phyloP scores from a whole-genome alignment of 768 basidiomycete species.

The Roridomyces roridus region DNA sequence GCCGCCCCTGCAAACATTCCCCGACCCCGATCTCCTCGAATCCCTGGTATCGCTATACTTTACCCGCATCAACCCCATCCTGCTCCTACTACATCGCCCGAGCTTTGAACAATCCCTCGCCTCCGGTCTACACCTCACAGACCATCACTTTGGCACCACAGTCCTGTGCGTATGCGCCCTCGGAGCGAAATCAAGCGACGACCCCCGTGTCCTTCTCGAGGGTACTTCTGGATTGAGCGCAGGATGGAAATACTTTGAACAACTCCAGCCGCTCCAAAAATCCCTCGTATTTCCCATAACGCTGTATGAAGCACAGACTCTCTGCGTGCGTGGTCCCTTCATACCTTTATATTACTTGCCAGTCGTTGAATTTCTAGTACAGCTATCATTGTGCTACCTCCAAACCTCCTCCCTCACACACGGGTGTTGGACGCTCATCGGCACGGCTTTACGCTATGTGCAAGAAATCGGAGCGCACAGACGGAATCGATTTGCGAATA shows the following conservation, averaged over 20 bases:
- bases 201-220: conserved; percentile 35
- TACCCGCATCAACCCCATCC: conserved; percentile 40
- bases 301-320: conserved; percentile 64
- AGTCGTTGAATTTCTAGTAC: conserved; percentile 29
- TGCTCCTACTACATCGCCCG: conserved; percentile 44
- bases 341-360: background rate
- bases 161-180: conserved; percentile 60
- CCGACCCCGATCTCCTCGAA: conserved; percentile 41
- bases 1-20: conserved; percentile 34
- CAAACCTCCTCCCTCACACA: conserved; percentile 25
- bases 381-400: conserved; percentile 38
- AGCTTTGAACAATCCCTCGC: conserved; percentile 15
- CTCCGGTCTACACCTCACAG: conserved; percentile 39
- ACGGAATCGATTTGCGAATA: conserved; percentile 33
- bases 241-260: conserved; percentile 50
- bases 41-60: conserved; percentile 57
- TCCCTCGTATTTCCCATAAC: conserved; percentile 50
- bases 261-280: conserved; percentile 57
- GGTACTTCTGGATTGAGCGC: conserved; percentile 33
- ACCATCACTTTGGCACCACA: conserved; percentile 45
- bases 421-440: conserved; percentile 57
- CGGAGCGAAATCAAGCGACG: conserved; percentile 53
- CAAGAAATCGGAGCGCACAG: conserved; percentile 66
- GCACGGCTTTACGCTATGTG: conserved; percentile 60
- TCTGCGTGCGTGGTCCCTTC: conserved; percentile 40